Conservation (phyloP, 208 protist species). For the Acanthamoeba lenticulata region DNA sequence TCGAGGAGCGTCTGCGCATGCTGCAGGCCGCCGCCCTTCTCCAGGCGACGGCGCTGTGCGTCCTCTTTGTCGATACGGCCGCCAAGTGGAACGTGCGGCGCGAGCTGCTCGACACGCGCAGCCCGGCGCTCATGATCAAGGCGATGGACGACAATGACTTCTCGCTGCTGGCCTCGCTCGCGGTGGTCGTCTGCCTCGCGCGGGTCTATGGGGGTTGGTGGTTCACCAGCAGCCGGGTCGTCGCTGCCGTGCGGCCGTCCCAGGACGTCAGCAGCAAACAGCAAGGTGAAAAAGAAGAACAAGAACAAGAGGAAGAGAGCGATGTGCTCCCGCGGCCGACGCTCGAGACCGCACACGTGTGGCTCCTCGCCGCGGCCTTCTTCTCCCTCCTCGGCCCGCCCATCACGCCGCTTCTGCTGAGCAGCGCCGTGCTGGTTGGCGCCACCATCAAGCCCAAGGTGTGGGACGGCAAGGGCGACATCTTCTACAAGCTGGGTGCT, state of each 20-base stretch:
- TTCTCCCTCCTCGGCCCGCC: slow-evolving; percentile 12
- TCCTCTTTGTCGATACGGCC: not conserved
- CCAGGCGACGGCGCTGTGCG: not conserved
- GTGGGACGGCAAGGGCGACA: slow-evolving; percentile 50
- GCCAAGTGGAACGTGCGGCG: slow-evolving; percentile 48
- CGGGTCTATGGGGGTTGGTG: too few species aligned
- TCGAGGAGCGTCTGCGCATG: not conserved
- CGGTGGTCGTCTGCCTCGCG: not conserved
- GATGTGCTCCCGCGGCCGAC: not conserved
- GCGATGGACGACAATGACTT: slow-evolving; percentile 38
- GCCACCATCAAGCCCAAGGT: slow-evolving; percentile 61
- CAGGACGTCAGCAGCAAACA: too few species aligned
- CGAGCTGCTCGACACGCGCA: slow-evolving; percentile 3
- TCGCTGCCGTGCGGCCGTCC: too few species aligned
- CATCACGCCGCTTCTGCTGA: slow-evolving; percentile 36
- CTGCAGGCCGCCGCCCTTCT: not conserved
- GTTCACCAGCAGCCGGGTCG: too few species aligned
- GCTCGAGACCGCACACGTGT: not conserved
- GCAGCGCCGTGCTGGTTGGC: not conserved
- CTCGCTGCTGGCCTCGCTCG: not conserved
- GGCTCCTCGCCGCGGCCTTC: slow-evolving; percentile 32
- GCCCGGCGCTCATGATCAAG: not conserved
- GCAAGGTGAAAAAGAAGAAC: not conserved
- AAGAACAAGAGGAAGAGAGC: not conserved
- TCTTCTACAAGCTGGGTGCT: slow-evolving; percentile 41